Percentiles rank a stretch among this genome's conserved stretches.
Conservation (phyloP, 225 moss, liverwort and hornwort species). For the Marchantia polymorpha region DNA sequence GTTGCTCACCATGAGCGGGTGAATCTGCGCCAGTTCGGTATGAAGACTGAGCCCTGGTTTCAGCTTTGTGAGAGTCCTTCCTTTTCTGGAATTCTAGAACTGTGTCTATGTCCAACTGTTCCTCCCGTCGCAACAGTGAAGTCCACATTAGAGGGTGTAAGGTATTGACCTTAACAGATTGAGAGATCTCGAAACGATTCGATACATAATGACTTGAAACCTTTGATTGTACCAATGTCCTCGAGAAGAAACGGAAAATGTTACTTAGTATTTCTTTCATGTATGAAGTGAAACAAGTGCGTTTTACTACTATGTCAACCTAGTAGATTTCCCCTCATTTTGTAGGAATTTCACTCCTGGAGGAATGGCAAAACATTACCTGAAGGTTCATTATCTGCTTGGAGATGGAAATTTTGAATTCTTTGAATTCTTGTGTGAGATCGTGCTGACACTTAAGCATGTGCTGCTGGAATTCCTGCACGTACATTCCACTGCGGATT, state of each 20-base stretch:
- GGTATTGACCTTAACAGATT: too few relatives aligned
- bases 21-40: constrained; percentile 20
- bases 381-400: constrained; percentile 48
- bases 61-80: constrained; percentile 11
- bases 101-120: constrained; percentile 45
- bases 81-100: constrained; percentile 30
- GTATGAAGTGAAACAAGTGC: too few relatives aligned
- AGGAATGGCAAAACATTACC: constrained; percentile 7
- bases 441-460: constrained; percentile 35
- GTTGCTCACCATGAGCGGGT: constrained; percentile 17
- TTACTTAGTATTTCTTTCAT: too few relatives aligned
- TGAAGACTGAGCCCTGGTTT: constrained; percentile 13
- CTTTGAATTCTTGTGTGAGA: constrained; percentile 40
- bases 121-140: not conserved
- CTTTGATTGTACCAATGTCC: too few relatives aligned
- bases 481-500: not conserved
- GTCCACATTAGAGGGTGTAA: not conserved
- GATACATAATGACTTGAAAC: too few relatives aligned
- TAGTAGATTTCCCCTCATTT: too few relatives aligned
- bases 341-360: too few relatives aligned
- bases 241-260: too few relatives aligned
- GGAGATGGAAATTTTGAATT: constrained; percentile 39
- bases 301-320: too few relatives aligned
- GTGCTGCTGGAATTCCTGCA: constrained; percentile 40
- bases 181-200: too few relatives aligned